Evolutionary conservation across 352 stramenopile species (phyloP), one percentile per base, ranked within the genome.

Genomic region (Phytophthora kernoviae): DNA sequence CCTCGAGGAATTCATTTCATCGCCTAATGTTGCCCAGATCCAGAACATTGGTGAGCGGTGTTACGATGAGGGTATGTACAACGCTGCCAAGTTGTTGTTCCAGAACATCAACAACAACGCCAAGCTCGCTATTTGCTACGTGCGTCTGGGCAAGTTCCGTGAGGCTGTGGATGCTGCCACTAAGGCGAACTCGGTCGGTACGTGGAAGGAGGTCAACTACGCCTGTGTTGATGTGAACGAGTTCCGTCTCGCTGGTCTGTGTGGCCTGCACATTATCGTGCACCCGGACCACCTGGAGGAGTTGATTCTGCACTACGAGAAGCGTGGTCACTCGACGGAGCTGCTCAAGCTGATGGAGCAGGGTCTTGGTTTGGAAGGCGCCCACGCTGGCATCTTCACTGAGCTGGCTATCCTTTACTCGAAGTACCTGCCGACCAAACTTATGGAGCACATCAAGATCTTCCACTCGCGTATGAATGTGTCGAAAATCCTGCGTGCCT

Each of bases 101-200:
- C 94, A 97, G 68, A 99, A 98, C 76, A 99, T 99, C 79, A 99
- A 99, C 91, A 99, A 99, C 91, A 99, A 99, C 79, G 98, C 98
- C 26, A 99, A 99, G 87, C 87, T 99, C 44, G 97, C 98, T 26
- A 97, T 99, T 61, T 99, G 97, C 84, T 98, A 98, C 73, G 97
- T 99, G 54, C 93, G 98, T 71, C 87, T 99, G 15, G 94, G 96
- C 53, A 98, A 99, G 76, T 99, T 99, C 87, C 85, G 97, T 53
- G 98, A 99, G 73, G 98, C 98, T 47, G 98, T 99, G 65, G 95
- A 99, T 59, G 97, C 98, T 7, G 98, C 98, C 3, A 98, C 93
- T 1, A 99, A 99, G 87, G 98, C 98, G 2, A 99, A 99, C 90
- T 94, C 87, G 39, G 96, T 99, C 41, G 98, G 96, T 36, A 99